Evolutionary conservation across 1,284 basidiomycete species (phyloP), one percentile per base, ranked within the genome.

Genomic region (Ustilago xerochloae): DNA sequence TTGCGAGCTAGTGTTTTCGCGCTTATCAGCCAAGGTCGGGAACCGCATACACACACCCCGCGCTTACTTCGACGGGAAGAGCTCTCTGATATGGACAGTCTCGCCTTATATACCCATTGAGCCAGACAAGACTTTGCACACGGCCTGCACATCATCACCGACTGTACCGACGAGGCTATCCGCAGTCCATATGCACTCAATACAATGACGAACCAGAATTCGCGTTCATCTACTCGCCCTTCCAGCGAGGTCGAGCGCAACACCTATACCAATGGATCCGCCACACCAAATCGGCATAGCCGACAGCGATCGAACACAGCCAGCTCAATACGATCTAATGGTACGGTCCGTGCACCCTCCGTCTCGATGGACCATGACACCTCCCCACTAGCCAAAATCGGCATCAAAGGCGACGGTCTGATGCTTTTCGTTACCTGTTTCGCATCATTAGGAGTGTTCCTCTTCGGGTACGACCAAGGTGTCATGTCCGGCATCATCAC

Each of bases 391-490:
- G 63, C 77, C 35, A 72, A 69, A 49, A 35, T 78, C 15, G 81
- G 80, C 47, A 68, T 83, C 54, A 76, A 78, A 24, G 81, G 82
- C 29, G 71, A 80, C 35, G 55, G 63, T 13, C 74, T 84, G 43
- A 80, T 84, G 78, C 71, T 83, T 48, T 81, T 82, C 52, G 77
- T 84, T 45, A 83, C 93, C 32, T 87, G 91, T 62, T 94, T 95
- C 77, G 92, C 91, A 69, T 92, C 91, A 85, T 86, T 95, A 32
- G 93, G 93, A 52, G 93, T 95, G 35, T 94, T 94, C 81, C 87
- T 93, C 72, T 92, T 94, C 73, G 84, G 84, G n/a, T 85, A 81
- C 63, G 84, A 84, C 47, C 82, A 85, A 56, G 83, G 83, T 41
- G 81, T 82, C 46, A 83, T 81, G 81, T 60, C 48, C 74, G 93